Evolutionary conservation across 192 early-diverging fungal species (phyloP), one percentile per base, ranked within the genome.

Genomic region (Backusella luteola): DNA sequence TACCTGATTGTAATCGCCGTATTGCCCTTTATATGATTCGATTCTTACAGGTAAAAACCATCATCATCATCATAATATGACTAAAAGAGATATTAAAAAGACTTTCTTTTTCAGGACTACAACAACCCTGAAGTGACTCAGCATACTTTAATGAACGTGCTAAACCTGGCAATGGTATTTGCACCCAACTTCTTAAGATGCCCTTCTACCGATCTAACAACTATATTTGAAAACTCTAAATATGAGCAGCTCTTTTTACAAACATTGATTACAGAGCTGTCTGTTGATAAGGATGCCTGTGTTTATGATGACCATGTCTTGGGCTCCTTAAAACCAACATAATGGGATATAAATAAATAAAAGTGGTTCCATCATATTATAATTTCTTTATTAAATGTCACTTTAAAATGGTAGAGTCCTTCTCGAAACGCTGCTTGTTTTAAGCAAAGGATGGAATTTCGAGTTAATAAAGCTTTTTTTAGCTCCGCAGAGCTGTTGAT

Each of bases 131-230:
- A 83, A 34, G 90, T 95, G 15, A 88, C 87, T 59, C 85, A 90
- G 34, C 72, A 85, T 7, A 98, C 97, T 34, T 91, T 93, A 84
- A 99, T 99, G 97, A 93, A 90, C 38, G 80, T 92, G 39, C 86
- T 87, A 73, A 99, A 98, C 72, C 77, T 99, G 69, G 96, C 97
- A 14, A 93, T 99, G 88, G 95, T 99, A 7, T 98, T 98, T 86
- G 96, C 96, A 15, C 97, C 97, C 15, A 93, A 93, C 56, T 92
- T 98, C 66, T 82, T 99, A 63, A 87, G 96, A 44, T 96, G 94
- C 77, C 96, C 96, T 17, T 85, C 82, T 73, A 90, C 89, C 59
- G 86, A 91, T 76, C 83, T 90, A 8, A 88, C 85, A 11, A 83
- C 88, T 69, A 80, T 90, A 52, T 88, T 91, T 81, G 88, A 84